Conservation (phyloP, 306 rosid species). For the Prinsepia uniflora region DNA sequence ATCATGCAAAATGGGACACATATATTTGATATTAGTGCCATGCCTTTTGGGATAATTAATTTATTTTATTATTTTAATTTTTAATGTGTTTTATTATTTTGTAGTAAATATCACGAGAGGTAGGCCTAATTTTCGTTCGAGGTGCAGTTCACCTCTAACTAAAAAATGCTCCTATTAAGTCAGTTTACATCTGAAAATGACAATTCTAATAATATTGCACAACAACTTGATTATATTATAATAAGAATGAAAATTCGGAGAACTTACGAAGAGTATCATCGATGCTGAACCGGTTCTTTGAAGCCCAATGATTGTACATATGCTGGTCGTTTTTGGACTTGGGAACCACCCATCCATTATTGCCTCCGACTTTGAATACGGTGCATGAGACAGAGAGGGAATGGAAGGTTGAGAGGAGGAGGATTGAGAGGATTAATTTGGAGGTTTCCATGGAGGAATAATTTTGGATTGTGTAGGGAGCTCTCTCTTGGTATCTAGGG, state of each 20-base stretch:
- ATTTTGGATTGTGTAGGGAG: constrained; percentile 36
- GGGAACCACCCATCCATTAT: constrained; percentile 62
- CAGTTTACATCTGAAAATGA: too few relatives aligned
- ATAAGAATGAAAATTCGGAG: too few relatives aligned
- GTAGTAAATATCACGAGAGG: too few relatives aligned
- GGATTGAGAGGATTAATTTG: constrained; percentile 26
- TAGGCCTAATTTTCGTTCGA: too few relatives aligned
- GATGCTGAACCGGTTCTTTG: constrained; percentile 58
- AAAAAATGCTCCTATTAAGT: too few relatives aligned
- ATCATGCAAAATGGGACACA: background rate
- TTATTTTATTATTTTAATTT: too few relatives aligned
- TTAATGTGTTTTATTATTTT: too few relatives aligned
- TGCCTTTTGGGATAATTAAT: too few relatives aligned
- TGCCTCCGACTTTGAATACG: constrained; percentile 61
- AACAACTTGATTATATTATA: too few relatives aligned
- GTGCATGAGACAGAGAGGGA: constrained; percentile 25
- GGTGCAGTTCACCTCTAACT: too few relatives aligned
- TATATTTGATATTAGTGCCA: too few relatives aligned
- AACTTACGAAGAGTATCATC: constrained; percentile 69
- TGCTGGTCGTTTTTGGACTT: constrained; percentile 31
- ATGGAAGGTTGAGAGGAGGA: constrained; percentile 26
- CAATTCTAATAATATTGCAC: too few relatives aligned
- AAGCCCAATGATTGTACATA: constrained; percentile 70
- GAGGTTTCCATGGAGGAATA: constrained; percentile 17
- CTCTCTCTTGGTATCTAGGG: constrained; percentile 11